A percentile compares a stretch with the other conserved stretches of the same genome.
Conservation (phyloP, 1,139 yeast genomes). For the Candida frijolesensis region DNA sequence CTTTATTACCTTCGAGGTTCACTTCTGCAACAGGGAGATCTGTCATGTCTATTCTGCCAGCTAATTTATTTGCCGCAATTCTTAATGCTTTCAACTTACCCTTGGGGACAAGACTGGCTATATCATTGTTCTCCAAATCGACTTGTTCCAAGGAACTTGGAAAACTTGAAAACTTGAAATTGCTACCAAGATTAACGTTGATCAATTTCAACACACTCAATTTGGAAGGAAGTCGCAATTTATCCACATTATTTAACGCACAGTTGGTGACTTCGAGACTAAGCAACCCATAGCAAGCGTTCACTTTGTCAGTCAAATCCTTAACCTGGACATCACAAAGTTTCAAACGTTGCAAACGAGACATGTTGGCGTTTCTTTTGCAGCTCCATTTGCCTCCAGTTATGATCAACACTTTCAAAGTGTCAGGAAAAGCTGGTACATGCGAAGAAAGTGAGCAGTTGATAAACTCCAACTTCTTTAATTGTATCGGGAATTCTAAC, state of each 20-base stretch:
- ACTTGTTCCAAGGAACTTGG: constrained; percentile 18
- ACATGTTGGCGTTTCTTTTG: constrained; percentile 12
- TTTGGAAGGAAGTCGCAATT: constrained; percentile 9
- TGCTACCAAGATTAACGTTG: constrained; percentile 5
- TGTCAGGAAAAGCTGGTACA: constrained; percentile 15
- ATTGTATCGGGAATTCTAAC: constrained; percentile 11
- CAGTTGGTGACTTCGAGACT: constrained; percentile 13
- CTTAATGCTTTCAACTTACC: constrained; percentile 8
- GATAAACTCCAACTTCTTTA: constrained; percentile 15
- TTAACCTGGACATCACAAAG: constrained; percentile 13
- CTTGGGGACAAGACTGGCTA: constrained; percentile 1
- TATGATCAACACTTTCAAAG: constrained; percentile 13
- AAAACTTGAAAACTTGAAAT: constrained; percentile 8
- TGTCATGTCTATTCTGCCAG: constrained; percentile 9
- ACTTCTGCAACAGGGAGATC: constrained; percentile 8
- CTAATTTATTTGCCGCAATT: constrained; percentile 11
- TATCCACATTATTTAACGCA: constrained; percentile 1
- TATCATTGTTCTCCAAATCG: constrained; percentile 12
- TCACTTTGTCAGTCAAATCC: constrained; percentile 15
- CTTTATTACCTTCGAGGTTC: constrained; percentile 9
- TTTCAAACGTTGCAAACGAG: constrained; percentile 12
- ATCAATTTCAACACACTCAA: constrained; percentile 12
- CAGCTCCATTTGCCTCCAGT: constrained; percentile 16
- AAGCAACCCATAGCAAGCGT: constrained; percentile 10
- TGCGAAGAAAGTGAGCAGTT: constrained; percentile 15